Conservation (phyloP, 768 basidiomycete species). For the Daedaleopsis nitida region DNA sequence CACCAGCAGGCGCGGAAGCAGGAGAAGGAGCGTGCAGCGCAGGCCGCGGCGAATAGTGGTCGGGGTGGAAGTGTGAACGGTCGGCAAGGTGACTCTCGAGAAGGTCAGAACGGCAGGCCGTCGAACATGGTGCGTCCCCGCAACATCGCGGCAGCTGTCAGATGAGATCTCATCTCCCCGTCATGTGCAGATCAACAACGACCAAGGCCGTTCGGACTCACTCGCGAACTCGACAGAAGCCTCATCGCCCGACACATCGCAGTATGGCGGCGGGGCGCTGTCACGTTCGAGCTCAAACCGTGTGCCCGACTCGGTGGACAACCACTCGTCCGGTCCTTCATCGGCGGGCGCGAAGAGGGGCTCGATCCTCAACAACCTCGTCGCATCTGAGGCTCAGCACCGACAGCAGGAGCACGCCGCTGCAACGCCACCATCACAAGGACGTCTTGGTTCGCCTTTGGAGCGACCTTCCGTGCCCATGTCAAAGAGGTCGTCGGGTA, state of each 20-base stretch:
- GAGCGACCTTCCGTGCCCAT: constrained; percentile 17
- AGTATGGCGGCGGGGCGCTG: constrained; percentile 1
- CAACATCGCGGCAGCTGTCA: not conserved
- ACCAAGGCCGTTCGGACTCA: constrained; percentile 10
- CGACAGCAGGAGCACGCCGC: constrained; percentile 19
- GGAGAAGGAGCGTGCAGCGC: constrained; percentile 43
- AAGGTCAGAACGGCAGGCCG: constrained; percentile 37
- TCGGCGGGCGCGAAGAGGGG: constrained; percentile 14
- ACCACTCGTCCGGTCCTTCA: constrained; percentile 11
- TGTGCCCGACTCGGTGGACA: constrained; percentile 12
- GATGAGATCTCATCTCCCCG: not conserved
- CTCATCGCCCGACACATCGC: constrained; percentile 18
- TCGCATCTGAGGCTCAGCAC: constrained; percentile 14
- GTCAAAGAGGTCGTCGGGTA: constrained; percentile 21
- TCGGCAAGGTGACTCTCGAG: constrained; percentile 26
- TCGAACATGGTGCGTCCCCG: constrained; percentile 23
- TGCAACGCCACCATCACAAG: constrained; percentile 6
- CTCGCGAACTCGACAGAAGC: constrained; percentile 13
- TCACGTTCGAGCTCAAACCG: constrained; percentile 16
- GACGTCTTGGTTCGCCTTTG: constrained; percentile 13
- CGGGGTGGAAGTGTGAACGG: constrained; percentile 20
- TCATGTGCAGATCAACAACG: constrained; percentile 2
- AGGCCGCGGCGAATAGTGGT: constrained; percentile 25
- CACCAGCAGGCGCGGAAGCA: constrained; percentile 71
- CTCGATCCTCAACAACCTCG: constrained; percentile 7